Evolutionary conservation across 148 eudicot species (phyloP), one percentile per base, ranked within the genome.

Genomic region (Cornus suecica): DNA sequence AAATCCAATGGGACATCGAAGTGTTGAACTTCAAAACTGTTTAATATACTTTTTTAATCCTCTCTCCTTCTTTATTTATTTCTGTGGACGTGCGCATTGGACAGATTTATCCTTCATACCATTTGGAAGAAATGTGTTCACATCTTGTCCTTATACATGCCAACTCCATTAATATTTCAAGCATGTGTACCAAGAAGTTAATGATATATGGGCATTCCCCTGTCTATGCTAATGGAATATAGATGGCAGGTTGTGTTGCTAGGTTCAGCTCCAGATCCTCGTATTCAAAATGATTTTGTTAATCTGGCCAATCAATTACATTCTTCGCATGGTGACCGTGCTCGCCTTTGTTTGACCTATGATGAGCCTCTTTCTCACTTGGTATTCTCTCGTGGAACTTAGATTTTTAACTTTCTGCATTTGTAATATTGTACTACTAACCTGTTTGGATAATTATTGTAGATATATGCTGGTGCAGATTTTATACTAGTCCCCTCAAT

Each of bases 381-480:
- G 99, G 99, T 95, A 90, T 66, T 51, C 22, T 69, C 37, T 68
- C 74, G 29, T 66, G 54, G 34, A 65, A 51, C 74, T 41, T 37
- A 1, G 30, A 9, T 23, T 60, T 25, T 52, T 58, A 52, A 29
- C 1, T 37, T 52, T 32, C 26, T 71, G 48, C 16, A 64, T 20
- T 27, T 41, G 66, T 1, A 13, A 18, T 76, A 31, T 65, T 31
- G 14, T 22, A 51, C 41, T 23, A 65, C 26, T 75, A 24, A 65
- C 60, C 14, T 25, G n/a, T 41, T 76, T 62, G 31, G 37, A 45
- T 63, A 69, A 37, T 68, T 28, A 51, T 37, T 83, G 83, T 76
- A 95, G 99, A 95, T 95, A 86, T 95, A 92, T 79, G 99, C 97
- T 23, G 99, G 96, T 62, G 90, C 99, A 24, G 99, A 95, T 91